Evolutionary conservation across 1,139 yeast genomes (phyloP), one percentile per base, ranked within the genome.

Genomic region (Zygotorulaspora mrakii): DNA sequence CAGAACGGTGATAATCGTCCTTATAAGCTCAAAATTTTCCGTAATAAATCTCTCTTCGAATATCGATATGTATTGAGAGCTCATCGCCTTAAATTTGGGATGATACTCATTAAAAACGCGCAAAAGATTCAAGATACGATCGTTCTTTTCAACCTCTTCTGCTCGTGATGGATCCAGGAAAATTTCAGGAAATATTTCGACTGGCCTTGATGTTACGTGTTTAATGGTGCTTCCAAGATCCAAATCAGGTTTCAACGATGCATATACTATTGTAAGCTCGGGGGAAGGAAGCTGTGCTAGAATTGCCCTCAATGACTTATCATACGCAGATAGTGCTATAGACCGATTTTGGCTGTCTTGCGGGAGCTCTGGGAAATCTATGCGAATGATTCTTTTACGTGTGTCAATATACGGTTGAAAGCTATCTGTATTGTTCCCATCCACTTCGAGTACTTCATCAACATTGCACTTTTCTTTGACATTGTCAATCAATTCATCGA

Each of bases 241-340:
- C 16, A 40, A 26, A 20, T 45, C 46, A 2, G 51, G 47, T 2
- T 45, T 37, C 11, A 60, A 38, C 0, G 68, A 58, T 0, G 85
- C 76, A 35, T 76, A 60, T 4, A 82, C 59, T 2, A 83, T 63
- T 3, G 82, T 67, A 42, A 70, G 71, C 45, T 73, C 73, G 0
- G 91, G 89, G 0, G 86, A 71, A 0, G 94, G 91, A n/a, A 80
- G 57, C 48, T 76, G 78, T 23, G 84, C 70, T 20, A 80, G 53
- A 10, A 82, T 69, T 30, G 67, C 66, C 37, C 80, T 54, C n/a
- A 68, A 27, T 20, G 71, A 62, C 37, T 68, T 71, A 59, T 85
- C 94, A 45, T 76, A 70, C 11, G 64, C 57, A 17, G 46, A 45
- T 32, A 73, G 49, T 5, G 65, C 61, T 17, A 59, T 55, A 1